Conservation (phyloP, 2,329 filamentous ascomycete genomes). For the Decorospora gaudefroyi region DNA sequence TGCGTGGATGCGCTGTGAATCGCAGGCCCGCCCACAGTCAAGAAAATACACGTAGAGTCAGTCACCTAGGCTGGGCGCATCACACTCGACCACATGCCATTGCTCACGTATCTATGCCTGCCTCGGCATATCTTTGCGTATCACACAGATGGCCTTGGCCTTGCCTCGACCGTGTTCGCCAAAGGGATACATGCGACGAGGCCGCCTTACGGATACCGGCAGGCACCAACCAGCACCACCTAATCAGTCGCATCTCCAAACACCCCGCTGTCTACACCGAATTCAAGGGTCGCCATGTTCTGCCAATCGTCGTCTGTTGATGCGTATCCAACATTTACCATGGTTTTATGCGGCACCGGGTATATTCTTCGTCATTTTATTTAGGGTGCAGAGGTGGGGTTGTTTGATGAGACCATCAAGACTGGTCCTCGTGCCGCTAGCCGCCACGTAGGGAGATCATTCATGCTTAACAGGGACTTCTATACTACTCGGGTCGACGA, state of each 20-base stretch:
- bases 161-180: background rate
- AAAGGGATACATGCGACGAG: background rate
- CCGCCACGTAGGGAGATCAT: constrained; percentile 20
- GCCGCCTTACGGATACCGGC: background rate
- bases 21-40: constrained; percentile 9
- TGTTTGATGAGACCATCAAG: constrained; percentile 20
- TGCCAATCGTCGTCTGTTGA: constrained; percentile 22
- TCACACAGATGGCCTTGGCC: constrained; percentile 1
- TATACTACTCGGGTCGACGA: constrained; percentile 13
- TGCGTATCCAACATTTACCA: constrained; percentile 4
- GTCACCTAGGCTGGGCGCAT: constrained; percentile 3
- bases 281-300: constrained; percentile 4
- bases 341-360: constrained; percentile 6
- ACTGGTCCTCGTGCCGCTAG: background rate
- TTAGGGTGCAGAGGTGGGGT: constrained; percentile 14
- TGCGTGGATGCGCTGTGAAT: constrained; percentile 23
- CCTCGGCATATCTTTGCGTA: constrained; percentile 2
- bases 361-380: constrained; percentile 15
- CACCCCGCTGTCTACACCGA: background rate
- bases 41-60: constrained; percentile 13
- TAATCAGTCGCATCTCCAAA: background rate
- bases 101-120: background rate
- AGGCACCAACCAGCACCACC: constrained; percentile 1
- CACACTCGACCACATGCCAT: constrained; percentile 10
- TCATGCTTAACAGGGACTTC: constrained; percentile 30